phyloP scores from a whole-genome alignment of 108 stramenopile species.

The Stephanodiscus triporus region DNA sequence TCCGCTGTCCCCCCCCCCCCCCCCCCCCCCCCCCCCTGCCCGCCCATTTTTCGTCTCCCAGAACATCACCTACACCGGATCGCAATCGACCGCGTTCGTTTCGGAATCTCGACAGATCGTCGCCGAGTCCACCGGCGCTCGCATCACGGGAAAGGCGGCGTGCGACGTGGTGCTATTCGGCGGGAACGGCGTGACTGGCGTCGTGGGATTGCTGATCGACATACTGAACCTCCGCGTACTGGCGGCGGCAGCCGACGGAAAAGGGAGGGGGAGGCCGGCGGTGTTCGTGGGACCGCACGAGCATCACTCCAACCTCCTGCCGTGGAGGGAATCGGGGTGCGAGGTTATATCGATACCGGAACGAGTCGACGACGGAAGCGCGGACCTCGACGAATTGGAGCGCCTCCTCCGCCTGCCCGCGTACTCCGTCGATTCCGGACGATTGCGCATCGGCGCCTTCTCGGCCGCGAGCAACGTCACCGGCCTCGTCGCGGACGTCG shows the following conservation, averaged over 20 bases:
- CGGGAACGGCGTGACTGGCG: conserved; percentile 94
- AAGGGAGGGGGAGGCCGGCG: conserved; percentile 45
- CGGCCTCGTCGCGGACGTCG: conserved; percentile 84
- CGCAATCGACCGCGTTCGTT: conserved; percentile 90
- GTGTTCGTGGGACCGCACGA: conserved; percentile 95
- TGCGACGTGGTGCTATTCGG: conserved; percentile 92
- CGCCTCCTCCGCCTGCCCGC: conserved; percentile 51
- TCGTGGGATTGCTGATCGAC: conserved; percentile 81
- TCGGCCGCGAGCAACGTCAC: conserved; percentile 95
- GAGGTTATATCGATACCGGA: conserved; percentile 71
- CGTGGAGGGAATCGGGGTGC: conserved; percentile 94
- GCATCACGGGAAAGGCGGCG: conserved; percentile 89
- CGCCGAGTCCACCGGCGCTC: conserved; percentile 80
- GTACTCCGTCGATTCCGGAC: conserved; percentile 39
- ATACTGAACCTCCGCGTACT: conserved; percentile 55
- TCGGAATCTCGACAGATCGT: conserved; percentile 92
- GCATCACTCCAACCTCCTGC: conserved; percentile 97
- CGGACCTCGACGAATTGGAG: conserved; percentile 82
- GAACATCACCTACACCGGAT: conserved; percentile 83
- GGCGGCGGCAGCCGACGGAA: neutral
- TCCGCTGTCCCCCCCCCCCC: too few species aligned
- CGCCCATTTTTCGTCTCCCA: neutral
- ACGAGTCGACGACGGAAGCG: conserved; percentile 35
- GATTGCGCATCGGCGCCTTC: conserved; percentile 88
- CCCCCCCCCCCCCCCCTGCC: neutral